Evolutionary conservation across 2,329 filamentous ascomycete species (phyloP), one percentile per base, ranked within the genome.

Genomic region (Paramyrothecium roridum): DNA sequence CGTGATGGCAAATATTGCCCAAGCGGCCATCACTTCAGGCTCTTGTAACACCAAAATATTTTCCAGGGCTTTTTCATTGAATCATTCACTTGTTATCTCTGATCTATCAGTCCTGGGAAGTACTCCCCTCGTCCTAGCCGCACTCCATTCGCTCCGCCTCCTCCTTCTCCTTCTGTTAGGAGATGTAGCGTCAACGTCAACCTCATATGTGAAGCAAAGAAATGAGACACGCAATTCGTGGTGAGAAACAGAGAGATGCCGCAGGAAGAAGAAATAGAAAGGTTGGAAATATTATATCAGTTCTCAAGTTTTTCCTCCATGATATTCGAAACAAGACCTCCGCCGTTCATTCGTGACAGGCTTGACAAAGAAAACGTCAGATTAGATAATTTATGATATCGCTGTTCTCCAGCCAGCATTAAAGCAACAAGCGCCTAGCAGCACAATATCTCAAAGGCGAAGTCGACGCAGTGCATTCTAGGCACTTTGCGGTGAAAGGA

Each of bases 401-500:
- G 37, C 37, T 43, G 37, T 43, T 17, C 6, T 13, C 7, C 16
- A 43, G 16, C n/a, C 37, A 43, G 37, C 37, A 43, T 43, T 19
- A 19, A 6, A 43, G 37, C 37, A 43, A 43, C 12, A 13, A 13
- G 37, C 37, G 13, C 37, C 26, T 6, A 30, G 26, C 4, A 30
- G 26, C n/a, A 20, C 46, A 48, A 48, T 19, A 48, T 43, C 50
- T 57, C 54, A 54, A 21, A n/a, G 37, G 51, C 52, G 53, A 55
- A 48, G 61, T 56, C 55, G 51, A 22, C 58, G 57, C 34, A 64
- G 57, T 50, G 59, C 60, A 54, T 56, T 59, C 64, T 68, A 72
- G 52, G 69, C 68, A 57, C 65, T 70, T 62, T 67, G 65, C 26
- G 69, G 60, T 12, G 65, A 62, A 22, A 61, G 57, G 19, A 57